Base-by-base conservation (phyloP, 1,284 basidiomycete species). In the Uromyces viciae-fabae region DNA sequence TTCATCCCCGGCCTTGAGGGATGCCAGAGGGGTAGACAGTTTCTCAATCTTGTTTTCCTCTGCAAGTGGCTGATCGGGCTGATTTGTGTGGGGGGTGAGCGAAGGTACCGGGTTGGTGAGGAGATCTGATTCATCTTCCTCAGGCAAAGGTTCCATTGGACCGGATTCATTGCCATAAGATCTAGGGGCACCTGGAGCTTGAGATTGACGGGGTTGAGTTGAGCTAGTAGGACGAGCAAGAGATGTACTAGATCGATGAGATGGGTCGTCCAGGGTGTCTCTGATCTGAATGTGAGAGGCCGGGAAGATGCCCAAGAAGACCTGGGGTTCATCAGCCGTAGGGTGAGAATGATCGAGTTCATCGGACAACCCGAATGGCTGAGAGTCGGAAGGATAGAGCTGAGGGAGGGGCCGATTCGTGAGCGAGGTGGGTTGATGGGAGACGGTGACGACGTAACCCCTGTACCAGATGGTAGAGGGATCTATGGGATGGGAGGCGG, bases 301-400 rank as follows among this genome's bases (percentile, higher is more conserved):
- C 0, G 95, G 95, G 85, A 98, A 98, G 83, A 98, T 95, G 81
- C 95, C 96, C 81, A 98, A 94, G 85, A 94, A 93, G 54, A 98
- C 94, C 84, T 95, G 93, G 0, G 88, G 88, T 83, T 89, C 88
- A 8, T 88, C 87, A 83, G 64, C 84, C 83, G 60, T 85, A 83
- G 36, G 76, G 62, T 64, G 83, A n/a, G 36, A 11, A 42, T 0
- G 83, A 62, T 42, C 82, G 22, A 66, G n/a, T 19, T 49, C 68
- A 90, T 83, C 88, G 84, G 28, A 83, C 72, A 74, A 46, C 19
- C 49, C 31, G 54, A 84, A 74, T 66, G 84, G 83, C 82, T 83
- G 38, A 82, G 80, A 75, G 69, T 38, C 83, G 69, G 25, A 82
- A 68, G 3, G 84, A 81, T 68, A 69, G 52, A 38, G 82, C 75